Evolutionary conservation across 331 rosid genomes (phyloP), one percentile per base, ranked within the genome.

Genomic region (Telfairia occidentalis): DNA sequence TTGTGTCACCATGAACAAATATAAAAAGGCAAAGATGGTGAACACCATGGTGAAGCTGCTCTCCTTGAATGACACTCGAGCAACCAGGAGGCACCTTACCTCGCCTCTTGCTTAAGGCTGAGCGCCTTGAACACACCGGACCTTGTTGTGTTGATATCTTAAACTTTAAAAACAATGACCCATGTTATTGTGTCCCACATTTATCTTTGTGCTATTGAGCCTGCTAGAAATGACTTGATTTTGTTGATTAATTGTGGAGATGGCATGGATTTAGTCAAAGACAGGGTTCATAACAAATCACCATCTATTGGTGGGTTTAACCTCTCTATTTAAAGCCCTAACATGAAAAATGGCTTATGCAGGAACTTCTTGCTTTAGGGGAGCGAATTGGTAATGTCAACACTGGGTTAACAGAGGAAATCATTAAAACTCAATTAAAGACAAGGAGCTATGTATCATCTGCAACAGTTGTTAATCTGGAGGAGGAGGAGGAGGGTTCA

Each of bases 301-400:
- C 43, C 29, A 9, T 28, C 16, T 26, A 45, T 70, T 43, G 16
- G 24, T 70, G n/a, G 57, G 28, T 69, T 6, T 0, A 60, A 52
- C 54, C 19, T 0, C 21, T 26, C 0, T 57, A 58, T 13, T 12
- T 58, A 7, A 13, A 58, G 35, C 69, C 0, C 30, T 24, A 52
- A 71, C n/a, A 3, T n/a, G 18, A 18, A 16, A 71, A 49, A 28
- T 1, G 8, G 24, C 30, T 30, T 26, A 24, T 76, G 71, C 86
- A 95, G 99, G 99, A 95, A 65, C 97, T 95, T 83, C 97, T 95
- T 77, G 97, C 93, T 46, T 74, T 95, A 82, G 99, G 97, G 53
- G 99, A 95, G 84, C 87, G 89, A 64, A 93, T 95, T 57, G 99
- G 99, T 65, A 88, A 81, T 32, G 99, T 95, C 59, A 90, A 77